These are phyloP conservation scores for Camelina hispida DNA, from an alignment of 345 rosid genomes.

Conservation along the genomic window DNA sequence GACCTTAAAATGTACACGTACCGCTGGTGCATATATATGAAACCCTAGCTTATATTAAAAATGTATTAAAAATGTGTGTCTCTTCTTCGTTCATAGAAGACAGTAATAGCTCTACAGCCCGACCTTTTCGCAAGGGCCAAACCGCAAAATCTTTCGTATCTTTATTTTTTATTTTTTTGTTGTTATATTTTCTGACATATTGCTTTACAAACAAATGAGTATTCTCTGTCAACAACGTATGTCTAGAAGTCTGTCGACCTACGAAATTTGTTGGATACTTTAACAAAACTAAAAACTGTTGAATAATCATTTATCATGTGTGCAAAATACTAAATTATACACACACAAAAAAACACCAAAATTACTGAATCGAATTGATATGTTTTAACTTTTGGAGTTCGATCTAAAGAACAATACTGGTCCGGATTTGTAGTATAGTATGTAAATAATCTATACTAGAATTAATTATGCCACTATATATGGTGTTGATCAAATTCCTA, in stretches of 20 bases:
- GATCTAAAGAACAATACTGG: background rate
- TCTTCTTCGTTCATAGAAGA: slow-evolving; percentile 34
- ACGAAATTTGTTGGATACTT: no score
- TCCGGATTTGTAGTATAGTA: no score
- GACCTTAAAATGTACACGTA: slow-evolving; percentile 30
- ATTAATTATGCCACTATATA: background rate
- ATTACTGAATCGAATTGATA: background rate
- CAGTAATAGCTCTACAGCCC: slow-evolving; percentile 28
- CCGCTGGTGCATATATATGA: slow-evolving; percentile 16
- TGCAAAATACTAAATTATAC: background rate
- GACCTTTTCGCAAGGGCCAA: slow-evolving; percentile 39
- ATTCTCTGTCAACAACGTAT: slow-evolving; percentile 32
- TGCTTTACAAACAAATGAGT: slow-evolving; percentile 19
- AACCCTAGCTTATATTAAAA: slow-evolving; percentile 11
- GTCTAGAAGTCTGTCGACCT: slow-evolving; percentile 20
- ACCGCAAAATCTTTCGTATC: slow-evolving; percentile 43
- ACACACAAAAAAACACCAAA: background rate
- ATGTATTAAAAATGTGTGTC: slow-evolving; percentile 13
- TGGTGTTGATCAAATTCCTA: background rate
- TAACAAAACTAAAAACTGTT: background rate
- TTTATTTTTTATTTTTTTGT: slow-evolving; percentile 1
- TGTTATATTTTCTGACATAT: slow-evolving; percentile 32
- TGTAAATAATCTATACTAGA: background rate
- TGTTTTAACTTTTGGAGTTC: background rate
- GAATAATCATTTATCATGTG: slow-evolving; percentile 19